phyloP scores from a whole-genome alignment of 2,329 filamentous ascomycete genomes.

The Talaromyces atroroseus region DNA sequence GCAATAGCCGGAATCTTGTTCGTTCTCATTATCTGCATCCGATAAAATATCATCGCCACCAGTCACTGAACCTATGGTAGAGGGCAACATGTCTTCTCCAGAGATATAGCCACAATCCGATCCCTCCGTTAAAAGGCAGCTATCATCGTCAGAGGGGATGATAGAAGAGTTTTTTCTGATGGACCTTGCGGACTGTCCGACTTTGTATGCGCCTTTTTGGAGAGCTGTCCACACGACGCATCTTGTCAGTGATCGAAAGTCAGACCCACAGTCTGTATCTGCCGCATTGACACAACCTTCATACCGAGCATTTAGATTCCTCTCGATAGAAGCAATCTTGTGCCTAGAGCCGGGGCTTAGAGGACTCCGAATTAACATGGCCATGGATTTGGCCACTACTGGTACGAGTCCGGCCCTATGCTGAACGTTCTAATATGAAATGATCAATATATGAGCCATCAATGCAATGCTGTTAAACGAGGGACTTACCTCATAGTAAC shows the following conservation, averaged over 20 bases:
- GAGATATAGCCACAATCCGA: not conserved
- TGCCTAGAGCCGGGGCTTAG: conserved; percentile 14
- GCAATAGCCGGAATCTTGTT: conserved; percentile 1
- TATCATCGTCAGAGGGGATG: not conserved
- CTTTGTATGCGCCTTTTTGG: conserved; percentile 22
- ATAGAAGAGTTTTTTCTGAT: not conserved
- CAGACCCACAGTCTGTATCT: not conserved
- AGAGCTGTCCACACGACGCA: conserved; percentile 29
- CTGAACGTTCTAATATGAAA: conserved; percentile 26
- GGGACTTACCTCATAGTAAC: conserved; percentile 26
- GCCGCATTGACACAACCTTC: not conserved
- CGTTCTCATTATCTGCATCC: not conserved
- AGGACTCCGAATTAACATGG: conserved; percentile 25
- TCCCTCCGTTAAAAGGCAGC: not conserved
- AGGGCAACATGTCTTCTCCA: not conserved
- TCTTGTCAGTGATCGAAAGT: conserved; percentile 20
- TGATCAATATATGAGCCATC: conserved; percentile 3
- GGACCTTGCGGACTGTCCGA: conserved; percentile 11
- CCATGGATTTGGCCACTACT: conserved; percentile 30
- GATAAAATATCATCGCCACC: not conserved
- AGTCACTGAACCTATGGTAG: not conserved
- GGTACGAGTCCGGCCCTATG: conserved; percentile 32
- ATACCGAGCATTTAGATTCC: not conserved
- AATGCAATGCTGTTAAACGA: not conserved
- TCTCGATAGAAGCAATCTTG: conserved; percentile 14